A percentile compares a stretch with the other conserved stretches of the same genome.
Conservation (phyloP, 192 early-diverging fungal species). For the Coemansia sp. region DNA sequence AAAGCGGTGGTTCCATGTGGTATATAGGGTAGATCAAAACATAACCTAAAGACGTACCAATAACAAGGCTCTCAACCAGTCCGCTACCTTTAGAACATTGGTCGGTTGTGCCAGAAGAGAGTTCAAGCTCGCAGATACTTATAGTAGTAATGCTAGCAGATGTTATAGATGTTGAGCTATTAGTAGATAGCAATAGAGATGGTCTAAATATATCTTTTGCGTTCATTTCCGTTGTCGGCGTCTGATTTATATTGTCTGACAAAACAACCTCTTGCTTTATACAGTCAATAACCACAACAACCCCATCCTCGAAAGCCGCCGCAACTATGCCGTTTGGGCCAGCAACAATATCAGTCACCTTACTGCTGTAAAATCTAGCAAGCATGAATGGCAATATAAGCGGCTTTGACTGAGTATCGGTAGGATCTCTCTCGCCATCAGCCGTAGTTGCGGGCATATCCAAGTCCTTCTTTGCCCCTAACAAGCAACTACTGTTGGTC, state of each 20-base stretch:
- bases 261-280: conserved; percentile 27
- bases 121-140: not conserved
- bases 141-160: not conserved
- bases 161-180: not conserved
- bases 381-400: conserved; percentile 42
- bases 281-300: conserved; percentile 41
- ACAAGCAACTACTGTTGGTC: not conserved
- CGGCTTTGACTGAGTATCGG: not conserved
- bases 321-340: conserved; percentile 29
- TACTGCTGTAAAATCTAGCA: conserved; percentile 22
- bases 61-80: conserved; percentile 2
- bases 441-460: not conserved
- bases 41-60: conserved; percentile 33
- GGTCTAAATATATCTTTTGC: conserved; percentile 14
- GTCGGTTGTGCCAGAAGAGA: not conserved
- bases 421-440: not conserved
- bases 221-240: conserved; percentile 2
- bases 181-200: not conserved
- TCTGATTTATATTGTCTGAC: conserved; percentile 41
- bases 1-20: not conserved
- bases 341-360: conserved; percentile 9
- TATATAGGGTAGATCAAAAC: conserved; percentile 20
- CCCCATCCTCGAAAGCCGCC: conserved; percentile 23
- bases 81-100: not conserved
- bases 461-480: not conserved